A percentile compares a stretch with the other conserved stretches of the same genome.
Evolutionary conservation across 2,329 filamentous ascomycete species (phyloP).

Genomic region (Trichoderma oligosporum): DNA sequence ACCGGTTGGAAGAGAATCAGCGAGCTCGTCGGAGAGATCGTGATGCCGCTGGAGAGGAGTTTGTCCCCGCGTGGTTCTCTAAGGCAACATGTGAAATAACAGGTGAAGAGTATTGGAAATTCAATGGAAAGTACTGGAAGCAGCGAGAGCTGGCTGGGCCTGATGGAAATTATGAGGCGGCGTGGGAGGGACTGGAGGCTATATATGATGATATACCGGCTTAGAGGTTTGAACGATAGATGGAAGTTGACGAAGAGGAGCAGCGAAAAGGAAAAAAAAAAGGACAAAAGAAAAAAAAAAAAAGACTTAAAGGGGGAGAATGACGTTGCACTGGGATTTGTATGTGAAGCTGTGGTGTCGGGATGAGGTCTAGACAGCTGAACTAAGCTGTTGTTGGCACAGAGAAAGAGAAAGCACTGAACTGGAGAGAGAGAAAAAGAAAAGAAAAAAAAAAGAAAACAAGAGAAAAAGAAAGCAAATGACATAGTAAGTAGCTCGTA

Average conservation of each 20-base stretch:
- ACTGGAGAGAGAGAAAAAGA: background rate
- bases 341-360: slow-evolving; percentile 5
- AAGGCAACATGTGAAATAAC: slow-evolving; percentile 71
- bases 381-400: background rate
- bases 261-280: background rate
- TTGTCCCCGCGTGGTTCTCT: slow-evolving; percentile 78
- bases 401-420: background rate
- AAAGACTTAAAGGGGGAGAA: too few relatives aligned
- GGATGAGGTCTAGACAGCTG: background rate
- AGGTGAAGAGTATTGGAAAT: slow-evolving; percentile 86
- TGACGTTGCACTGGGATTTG: background rate
- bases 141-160: slow-evolving; percentile 62
- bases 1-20: slow-evolving; percentile 88
- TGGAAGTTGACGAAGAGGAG: background rate
- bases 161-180: slow-evolving; percentile 50
- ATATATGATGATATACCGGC: slow-evolving; percentile 53
- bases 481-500: slow-evolving; percentile 4
- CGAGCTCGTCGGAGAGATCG: slow-evolving; percentile 67
- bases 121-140: slow-evolving; percentile 85
- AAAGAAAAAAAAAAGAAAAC: background rate
- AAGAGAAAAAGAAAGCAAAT: background rate
- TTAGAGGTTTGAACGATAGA: background rate
- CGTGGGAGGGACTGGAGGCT: slow-evolving; percentile 72
- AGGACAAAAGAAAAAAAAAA: background rate
- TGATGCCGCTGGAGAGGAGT: slow-evolving; percentile 77